Evolutionary conservation across 768 basidiomycete species (phyloP).

Genomic region (Suillus luteus): DNA sequence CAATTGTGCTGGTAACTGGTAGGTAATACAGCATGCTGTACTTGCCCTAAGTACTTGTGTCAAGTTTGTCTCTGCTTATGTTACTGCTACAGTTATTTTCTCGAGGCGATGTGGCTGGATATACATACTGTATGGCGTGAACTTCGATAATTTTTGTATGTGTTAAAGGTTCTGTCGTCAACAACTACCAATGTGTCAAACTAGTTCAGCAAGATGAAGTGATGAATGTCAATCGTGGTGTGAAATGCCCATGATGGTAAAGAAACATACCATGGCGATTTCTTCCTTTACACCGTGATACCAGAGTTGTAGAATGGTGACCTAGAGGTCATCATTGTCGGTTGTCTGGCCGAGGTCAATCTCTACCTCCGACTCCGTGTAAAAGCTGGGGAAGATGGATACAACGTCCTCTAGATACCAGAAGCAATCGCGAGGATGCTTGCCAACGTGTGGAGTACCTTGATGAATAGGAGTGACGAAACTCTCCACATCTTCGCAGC

Average conservation of each 20-base stretch:
- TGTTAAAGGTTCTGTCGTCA: neutral
- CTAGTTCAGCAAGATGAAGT: neutral
- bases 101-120: neutral
- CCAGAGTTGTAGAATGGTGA: neutral
- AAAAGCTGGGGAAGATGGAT: conserved; percentile 53
- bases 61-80: neutral
- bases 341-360: conserved; percentile 6
- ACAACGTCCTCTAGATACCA: conserved; percentile 63
- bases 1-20: too few relatives aligned
- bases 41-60: neutral
- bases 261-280: neutral
- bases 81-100: neutral
- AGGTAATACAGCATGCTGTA: too few relatives aligned
- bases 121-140: neutral
- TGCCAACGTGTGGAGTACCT: neutral
- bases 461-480: neutral
- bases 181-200: neutral
- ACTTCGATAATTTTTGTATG: neutral
- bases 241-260: neutral
- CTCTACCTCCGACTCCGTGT: conserved; percentile 26
- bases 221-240: neutral
- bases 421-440: conserved; percentile 30
- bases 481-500: conserved; percentile 14
- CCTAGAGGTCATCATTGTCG: conserved; percentile 2
- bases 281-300: neutral